These are phyloP conservation scores for Eremothecium cymbalariae DNA, from an alignment of 1,139 yeast species.

Conservation along the genomic window DNA sequence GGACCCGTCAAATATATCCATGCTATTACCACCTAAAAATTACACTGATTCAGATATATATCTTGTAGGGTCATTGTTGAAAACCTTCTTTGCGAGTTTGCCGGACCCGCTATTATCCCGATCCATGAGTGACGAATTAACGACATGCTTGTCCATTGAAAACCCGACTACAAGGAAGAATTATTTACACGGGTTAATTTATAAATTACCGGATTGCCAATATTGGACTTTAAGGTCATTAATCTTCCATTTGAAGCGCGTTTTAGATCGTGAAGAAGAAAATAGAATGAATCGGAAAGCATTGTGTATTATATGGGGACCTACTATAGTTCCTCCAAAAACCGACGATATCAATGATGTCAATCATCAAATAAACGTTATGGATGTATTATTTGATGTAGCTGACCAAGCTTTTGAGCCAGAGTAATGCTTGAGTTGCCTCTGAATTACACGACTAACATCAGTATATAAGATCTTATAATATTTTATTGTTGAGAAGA, in stretches of 20 bases:
- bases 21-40: conserved; percentile 44
- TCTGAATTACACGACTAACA: neutral
- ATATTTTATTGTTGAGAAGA: no score
- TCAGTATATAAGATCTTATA: neutral
- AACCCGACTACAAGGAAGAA: conserved; percentile 54
- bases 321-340: conserved; percentile 60
- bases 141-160: conserved; percentile 67
- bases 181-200: conserved; percentile 78
- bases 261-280: conserved; percentile 51
- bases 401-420: conserved; percentile 87
- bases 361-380: conserved; percentile 69
- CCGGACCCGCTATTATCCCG: conserved; percentile 65
- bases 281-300: conserved; percentile 79
- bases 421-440: conserved; percentile 33
- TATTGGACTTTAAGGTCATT: conserved; percentile 83
- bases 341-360: conserved; percentile 67
- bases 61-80: conserved; percentile 62
- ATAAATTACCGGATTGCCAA: conserved; percentile 87
- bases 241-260: conserved; percentile 73
- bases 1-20: conserved; percentile 61
- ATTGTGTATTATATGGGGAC: conserved; percentile 90
- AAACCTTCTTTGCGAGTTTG: conserved; percentile 55
- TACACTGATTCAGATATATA: conserved; percentile 65
- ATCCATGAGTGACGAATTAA: conserved; percentile 48
- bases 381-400: conserved; percentile 74